Base-by-base conservation (phyloP, 164 flowering plant genomes). In the Macadamia tetraphylla region DNA sequence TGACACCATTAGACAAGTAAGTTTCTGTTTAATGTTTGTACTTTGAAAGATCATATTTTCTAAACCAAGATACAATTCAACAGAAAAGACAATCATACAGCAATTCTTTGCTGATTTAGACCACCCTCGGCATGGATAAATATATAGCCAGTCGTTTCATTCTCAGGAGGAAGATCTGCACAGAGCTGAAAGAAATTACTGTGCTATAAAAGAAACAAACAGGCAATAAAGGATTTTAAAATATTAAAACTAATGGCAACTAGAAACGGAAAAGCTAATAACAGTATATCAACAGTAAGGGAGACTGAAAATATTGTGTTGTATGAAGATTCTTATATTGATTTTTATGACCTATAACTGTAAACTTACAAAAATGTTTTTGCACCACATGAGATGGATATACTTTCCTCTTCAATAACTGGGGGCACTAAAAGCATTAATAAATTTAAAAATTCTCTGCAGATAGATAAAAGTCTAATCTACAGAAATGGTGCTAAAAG, bases 111-210 rank as follows among this genome's bases (percentile, higher is more conserved):
- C 81, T 94, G 99, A 82, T 94, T 94, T 66, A 94, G 78, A 77
- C 99, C 99, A 67, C 99, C 99, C 83, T 94, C 99, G 2, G 99
- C 99, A 79, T 94, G 97, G 61, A 94, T 90, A 73, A 94, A 90
- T 73, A 94, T 81, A 69, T 94, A 94, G 46, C 99, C 99, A 72
- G 68, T 90, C 65, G 98, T 94, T 80, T 87, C 96, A 85, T 94
- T 92, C 78, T 85, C 98, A 32, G 84, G 81, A 67, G 92, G 97
- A 79, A 88, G 81, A 82, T 83, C 99, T 92, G 91, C 80, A 80
- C 15, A 71, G 49, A 60, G 35, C 13, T 43, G 53, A 73, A 14
- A 70, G 48, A 72, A 60, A 35, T 49, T 48, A 60, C 11, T 53
- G 56, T 9, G 49, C 14, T 12, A 18, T 35, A 55, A 17, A 31